These are phyloP conservation scores for Biscutella laevigata DNA, from an alignment of 441 rosid genomes.

Conservation along the genomic window DNA sequence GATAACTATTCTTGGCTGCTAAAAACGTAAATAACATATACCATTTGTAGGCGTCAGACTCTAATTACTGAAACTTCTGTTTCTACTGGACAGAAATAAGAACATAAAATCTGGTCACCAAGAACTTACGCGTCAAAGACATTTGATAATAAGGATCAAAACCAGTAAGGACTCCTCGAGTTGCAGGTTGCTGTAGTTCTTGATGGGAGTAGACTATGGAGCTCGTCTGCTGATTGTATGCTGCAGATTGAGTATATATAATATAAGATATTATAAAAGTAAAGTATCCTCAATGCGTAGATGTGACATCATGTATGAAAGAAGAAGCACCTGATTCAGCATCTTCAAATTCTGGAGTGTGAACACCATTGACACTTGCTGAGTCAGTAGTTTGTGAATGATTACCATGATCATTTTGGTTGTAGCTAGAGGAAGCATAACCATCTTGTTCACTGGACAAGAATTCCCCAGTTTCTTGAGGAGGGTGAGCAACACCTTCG, in stretches of 20 bases:
- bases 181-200: slow-evolving; percentile 36
- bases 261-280: slow-evolving; percentile 11
- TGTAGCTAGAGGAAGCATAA: slow-evolving; percentile 46
- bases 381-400: slow-evolving; percentile 58
- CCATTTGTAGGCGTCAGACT: not conserved
- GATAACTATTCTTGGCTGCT: slow-evolving; percentile 39
- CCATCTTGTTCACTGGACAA: slow-evolving; percentile 42
- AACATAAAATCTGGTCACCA: slow-evolving; percentile 12
- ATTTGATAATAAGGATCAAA: slow-evolving; percentile 35
- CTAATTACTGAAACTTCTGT: not conserved
- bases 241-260: slow-evolving; percentile 32
- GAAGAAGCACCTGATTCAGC: slow-evolving; percentile 67
- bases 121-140: slow-evolving; percentile 39
- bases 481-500: slow-evolving; percentile 33
- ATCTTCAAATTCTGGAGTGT: slow-evolving; percentile 70
- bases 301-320: slow-evolving; percentile 1
- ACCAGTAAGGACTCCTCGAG: slow-evolving; percentile 36
- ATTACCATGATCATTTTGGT: slow-evolving; percentile 34
- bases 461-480: slow-evolving; percentile 40
- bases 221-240: slow-evolving; percentile 49
- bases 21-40: not conserved
- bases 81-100: not conserved
- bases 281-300: slow-evolving; percentile 10
- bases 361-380: slow-evolving; percentile 52
- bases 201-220: slow-evolving; percentile 39